Conservation (phyloP, 108 stramenopile genomes). For the Cyclotella cryptica region DNA sequence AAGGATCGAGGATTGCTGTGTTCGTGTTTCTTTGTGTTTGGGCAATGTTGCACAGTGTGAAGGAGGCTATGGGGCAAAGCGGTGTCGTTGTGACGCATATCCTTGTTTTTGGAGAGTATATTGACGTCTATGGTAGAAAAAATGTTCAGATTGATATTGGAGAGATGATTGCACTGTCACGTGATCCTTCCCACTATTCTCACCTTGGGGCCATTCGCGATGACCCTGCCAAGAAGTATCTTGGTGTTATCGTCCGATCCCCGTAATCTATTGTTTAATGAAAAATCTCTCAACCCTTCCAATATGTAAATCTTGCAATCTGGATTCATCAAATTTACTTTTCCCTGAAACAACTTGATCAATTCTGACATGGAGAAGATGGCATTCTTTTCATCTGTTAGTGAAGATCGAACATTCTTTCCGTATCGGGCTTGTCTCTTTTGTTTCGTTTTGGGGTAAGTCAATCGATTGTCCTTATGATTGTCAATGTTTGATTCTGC, state of each 20-base stretch:
- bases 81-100: constrained; percentile 90
- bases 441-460: not conserved
- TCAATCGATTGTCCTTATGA: not conserved
- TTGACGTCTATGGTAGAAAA: constrained; percentile 39
- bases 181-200: not conserved
- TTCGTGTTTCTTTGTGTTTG: constrained; percentile 28
- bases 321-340: constrained; percentile 72
- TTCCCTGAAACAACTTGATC: constrained; percentile 64
- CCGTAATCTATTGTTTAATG: not conserved
- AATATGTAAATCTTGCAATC: constrained; percentile 81
- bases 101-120: constrained; percentile 79
- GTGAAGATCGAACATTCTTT: constrained; percentile 67
- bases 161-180: not conserved
- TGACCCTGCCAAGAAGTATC: constrained; percentile 63
- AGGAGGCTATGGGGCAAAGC: constrained; percentile 82
- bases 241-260: not conserved
- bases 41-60: constrained; percentile 81
- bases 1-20: constrained; percentile 81
- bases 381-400: constrained; percentile 67
- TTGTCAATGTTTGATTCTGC: constrained; percentile 34
- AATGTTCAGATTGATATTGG: not conserved
- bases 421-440: constrained; percentile 62
- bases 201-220: constrained; percentile 64
- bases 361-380: constrained; percentile 64
- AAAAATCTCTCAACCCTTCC: constrained; percentile 61